These are phyloP conservation scores for Aspergillus carlsbadensis DNA, from an alignment of 495 filamentous ascomycete genomes.

Conservation along the genomic window DNA sequence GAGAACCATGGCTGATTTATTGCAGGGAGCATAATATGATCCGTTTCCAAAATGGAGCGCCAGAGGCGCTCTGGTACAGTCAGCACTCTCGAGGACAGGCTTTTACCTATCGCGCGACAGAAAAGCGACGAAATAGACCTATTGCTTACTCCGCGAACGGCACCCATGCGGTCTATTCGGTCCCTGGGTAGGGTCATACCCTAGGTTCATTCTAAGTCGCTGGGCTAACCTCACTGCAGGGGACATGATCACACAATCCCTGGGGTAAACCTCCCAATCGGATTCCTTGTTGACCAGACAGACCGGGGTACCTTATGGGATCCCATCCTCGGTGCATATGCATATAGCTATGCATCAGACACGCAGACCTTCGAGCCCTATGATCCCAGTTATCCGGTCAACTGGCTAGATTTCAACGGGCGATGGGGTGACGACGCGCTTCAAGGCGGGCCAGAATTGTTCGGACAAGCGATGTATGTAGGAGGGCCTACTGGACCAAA, in stretches of 20 bases:
- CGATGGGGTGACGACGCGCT: conserved; percentile 60
- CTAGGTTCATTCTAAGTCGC: background rate
- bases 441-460: conserved; percentile 48
- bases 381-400: conserved; percentile 38
- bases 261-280: conserved; percentile 58
- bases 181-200: conserved; percentile 35
- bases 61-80: conserved; percentile 60
- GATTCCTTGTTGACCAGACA: conserved; percentile 62
- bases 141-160: conserved; percentile 56
- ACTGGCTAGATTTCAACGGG: conserved; percentile 54
- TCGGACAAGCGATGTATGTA: conserved; percentile 48
- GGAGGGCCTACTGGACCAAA: conserved; percentile 56
- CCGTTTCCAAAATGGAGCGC: conserved; percentile 58
- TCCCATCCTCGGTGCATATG: conserved; percentile 48
- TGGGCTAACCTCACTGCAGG: conserved; percentile 19
- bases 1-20: background rate
- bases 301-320: conserved; percentile 57
- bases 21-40: conserved; percentile 66
- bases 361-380: conserved; percentile 44
- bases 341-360: conserved; percentile 45
- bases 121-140: conserved; percentile 53
- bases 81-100: conserved; percentile 63
- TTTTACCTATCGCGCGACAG: conserved; percentile 55
- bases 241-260: conserved; percentile 63
- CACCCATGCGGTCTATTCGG: conserved; percentile 60